These are phyloP conservation scores for Rhodocollybia butyracea DNA, from an alignment of 768 basidiomycete genomes.

Conservation along the genomic window DNA sequence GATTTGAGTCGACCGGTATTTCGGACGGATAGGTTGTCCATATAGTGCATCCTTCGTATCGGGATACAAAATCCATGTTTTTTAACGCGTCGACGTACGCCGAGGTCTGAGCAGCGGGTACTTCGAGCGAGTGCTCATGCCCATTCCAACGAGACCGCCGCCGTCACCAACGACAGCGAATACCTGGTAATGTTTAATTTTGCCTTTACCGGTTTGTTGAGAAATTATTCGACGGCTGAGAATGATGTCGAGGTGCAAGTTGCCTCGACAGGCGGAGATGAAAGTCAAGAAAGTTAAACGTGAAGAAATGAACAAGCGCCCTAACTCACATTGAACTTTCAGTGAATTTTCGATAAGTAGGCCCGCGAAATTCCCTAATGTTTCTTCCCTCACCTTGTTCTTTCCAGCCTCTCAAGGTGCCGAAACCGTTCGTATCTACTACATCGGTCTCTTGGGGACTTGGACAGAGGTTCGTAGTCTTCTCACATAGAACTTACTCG, in stretches of 20 bases:
- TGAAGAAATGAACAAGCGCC: too few relatives aligned
- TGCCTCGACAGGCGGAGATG: constrained; percentile 9
- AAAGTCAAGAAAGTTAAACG: too few relatives aligned
- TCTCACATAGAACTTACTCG: neutral
- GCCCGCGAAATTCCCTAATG: constrained; percentile 80
- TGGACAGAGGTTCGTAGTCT: constrained; percentile 80
- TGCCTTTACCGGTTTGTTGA: constrained; percentile 94
- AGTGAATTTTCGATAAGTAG: constrained; percentile 31
- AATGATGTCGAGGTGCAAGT: constrained; percentile 15
- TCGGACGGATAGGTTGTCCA: constrained; percentile 90
- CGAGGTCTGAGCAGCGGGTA: constrained; percentile 47
- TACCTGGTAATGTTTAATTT: constrained; percentile 59
- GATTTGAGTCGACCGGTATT: constrained; percentile 81
- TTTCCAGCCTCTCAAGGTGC: constrained; percentile 80
- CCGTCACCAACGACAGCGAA: constrained; percentile 81
- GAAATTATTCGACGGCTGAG: constrained; percentile 59
- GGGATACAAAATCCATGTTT: constrained; percentile 89
- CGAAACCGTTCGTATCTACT: constrained; percentile 74
- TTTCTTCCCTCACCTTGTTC: constrained; percentile 79
- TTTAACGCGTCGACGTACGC: constrained; percentile 70
- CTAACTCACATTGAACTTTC: neutral
- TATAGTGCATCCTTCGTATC: constrained; percentile 93
- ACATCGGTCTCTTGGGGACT: constrained; percentile 80
- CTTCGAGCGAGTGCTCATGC: constrained; percentile 75
- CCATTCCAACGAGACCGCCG: constrained; percentile 77